These are phyloP conservation scores for Picea engelmannii DNA, from an alignment of 83 land plant species.

Conservation along the genomic window DNA sequence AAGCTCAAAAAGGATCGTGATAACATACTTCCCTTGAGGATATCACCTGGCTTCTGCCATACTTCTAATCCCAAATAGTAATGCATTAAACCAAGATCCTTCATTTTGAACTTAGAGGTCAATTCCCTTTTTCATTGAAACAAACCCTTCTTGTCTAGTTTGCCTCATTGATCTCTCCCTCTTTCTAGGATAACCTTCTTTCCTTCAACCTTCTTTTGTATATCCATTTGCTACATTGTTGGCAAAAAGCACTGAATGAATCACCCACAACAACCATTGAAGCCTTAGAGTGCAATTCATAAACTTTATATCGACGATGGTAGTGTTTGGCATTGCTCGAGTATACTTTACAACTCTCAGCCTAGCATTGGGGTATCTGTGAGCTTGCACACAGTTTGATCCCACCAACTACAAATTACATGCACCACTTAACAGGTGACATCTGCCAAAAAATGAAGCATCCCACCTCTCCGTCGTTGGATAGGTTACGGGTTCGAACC, in stretches of 20 bases:
- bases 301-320: slow-evolving; percentile 61
- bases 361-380: slow-evolving; percentile 50
- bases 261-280: slow-evolving; percentile 55
- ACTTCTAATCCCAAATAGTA: too few species aligned
- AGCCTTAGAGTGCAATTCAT: slow-evolving; percentile 57
- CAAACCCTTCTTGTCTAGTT: too few species aligned
- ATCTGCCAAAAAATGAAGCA: slow-evolving; percentile 76
- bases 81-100: too few species aligned
- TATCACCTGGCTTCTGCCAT: too few species aligned
- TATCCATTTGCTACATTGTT: slow-evolving; percentile 81
- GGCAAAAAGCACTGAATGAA: slow-evolving; percentile 68
- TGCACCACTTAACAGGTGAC: slow-evolving; percentile 65
- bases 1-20: too few species aligned
- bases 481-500: background rate
- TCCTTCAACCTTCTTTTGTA: too few species aligned
- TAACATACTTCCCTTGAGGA: too few species aligned
- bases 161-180: too few species aligned
- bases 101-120: too few species aligned
- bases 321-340: too few species aligned
- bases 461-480: slow-evolving; percentile 50
- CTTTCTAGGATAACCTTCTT: too few species aligned
- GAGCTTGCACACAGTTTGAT: slow-evolving; percentile 57
- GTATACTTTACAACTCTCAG: slow-evolving; percentile 67
- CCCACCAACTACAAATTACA: slow-evolving; percentile 59
- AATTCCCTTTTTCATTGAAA: too few species aligned